These are phyloP conservation scores for Xerocomellus chrysenteron DNA, from an alignment of 768 basidiomycete genomes.

Conservation along the genomic window DNA sequence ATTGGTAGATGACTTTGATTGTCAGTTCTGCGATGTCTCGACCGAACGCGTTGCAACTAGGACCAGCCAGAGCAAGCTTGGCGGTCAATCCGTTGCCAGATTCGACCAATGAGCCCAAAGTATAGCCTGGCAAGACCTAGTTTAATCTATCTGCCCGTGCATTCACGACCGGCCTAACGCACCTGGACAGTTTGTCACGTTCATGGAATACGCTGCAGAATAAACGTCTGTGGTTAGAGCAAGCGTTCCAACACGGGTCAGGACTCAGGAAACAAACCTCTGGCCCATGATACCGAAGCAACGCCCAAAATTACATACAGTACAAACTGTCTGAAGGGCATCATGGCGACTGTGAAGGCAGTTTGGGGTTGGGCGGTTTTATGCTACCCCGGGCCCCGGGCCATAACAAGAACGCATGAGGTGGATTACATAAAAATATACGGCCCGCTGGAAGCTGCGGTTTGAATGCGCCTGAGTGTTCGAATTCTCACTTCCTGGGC, in stretches of 20 bases:
- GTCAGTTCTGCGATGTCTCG: slow-evolving; percentile 54
- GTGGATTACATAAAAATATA: no score
- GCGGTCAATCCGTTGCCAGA: slow-evolving; percentile 51
- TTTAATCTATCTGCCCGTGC: background rate
- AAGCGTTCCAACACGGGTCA: background rate
- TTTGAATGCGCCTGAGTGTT: no score
- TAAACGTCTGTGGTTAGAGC: background rate
- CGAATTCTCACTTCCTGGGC: no score
- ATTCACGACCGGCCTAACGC: background rate
- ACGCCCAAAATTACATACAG: background rate
- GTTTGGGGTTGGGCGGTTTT: background rate
- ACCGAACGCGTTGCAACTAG: slow-evolving; percentile 64
- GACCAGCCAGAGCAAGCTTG: slow-evolving; percentile 49
- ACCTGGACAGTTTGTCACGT: slow-evolving; percentile 32
- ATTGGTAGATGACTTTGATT: slow-evolving; percentile 64
- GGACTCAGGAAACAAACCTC: background rate
- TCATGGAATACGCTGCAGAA: slow-evolving; percentile 20
- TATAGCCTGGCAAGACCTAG: slow-evolving; percentile 45
- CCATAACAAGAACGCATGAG: background rate
- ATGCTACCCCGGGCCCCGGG: background rate
- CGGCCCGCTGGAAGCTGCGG: no score
- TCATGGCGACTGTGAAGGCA: background rate
- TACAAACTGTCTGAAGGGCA: background rate
- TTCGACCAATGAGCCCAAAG: slow-evolving; percentile 41
- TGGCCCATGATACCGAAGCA: background rate